Base-by-base conservation (phyloP, 176 grass and related monocot species). In the Puya raimondii region DNA sequence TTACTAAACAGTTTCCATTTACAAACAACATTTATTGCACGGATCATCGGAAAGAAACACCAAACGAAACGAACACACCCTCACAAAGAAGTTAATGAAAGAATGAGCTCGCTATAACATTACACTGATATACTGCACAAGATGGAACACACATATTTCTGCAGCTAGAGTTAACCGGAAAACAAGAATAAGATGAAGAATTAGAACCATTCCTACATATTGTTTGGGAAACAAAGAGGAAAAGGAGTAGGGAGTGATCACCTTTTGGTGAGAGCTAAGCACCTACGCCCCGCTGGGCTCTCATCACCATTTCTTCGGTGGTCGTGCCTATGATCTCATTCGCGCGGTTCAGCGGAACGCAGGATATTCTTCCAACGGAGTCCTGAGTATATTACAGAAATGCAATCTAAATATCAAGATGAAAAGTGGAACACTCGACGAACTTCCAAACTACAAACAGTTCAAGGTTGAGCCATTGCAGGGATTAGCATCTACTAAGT, bases 271-370 rank as follows among this genome's bases (percentile, higher is more conserved):
- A 53, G 25, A 1, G 9, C 2, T 76, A 49, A 5, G 22, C 53
- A 64, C 47, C 61, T 10, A 53, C 23, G 4, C 76, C 53, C 75
- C 84, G 72, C 70, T 91, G 83, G 18, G 86, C 94, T 80, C 63
- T 76, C 5, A 82, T 82, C 65, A 99, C 89, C 50, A 91, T 16
- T 90, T 99, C 94, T 78, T 99, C 87, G 2, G 94, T 99, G 51
- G 89, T 99, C 52, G 78, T 84, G 1, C 89, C 94, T 33, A 99
- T 99, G 53, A 99, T 91, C 47, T 99, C 94, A 68, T 99, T 93
- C 33, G 89, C 89, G 0, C 82, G 78, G 78, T 91, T 99, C 78
- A 99, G 64, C 0, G 84, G 83, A 78, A 86, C 90, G 49, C 87
- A 88, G 25, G 47, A 47, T 49, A 99, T 71, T 71, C 80, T 86